Conservation (phyloP, 345 rosid genomes). For the Sonneratia alba region DNA sequence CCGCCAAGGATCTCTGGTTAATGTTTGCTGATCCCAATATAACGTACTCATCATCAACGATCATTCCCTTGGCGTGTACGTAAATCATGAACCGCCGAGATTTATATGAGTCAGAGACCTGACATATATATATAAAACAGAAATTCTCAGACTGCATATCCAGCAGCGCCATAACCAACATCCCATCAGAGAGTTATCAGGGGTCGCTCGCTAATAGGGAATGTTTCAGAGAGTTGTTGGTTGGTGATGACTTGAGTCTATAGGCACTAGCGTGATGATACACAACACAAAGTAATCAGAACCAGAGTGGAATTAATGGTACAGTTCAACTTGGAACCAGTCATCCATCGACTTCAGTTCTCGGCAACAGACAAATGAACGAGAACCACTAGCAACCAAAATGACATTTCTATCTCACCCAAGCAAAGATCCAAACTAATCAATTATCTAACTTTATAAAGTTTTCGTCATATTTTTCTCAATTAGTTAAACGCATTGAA, state of each 20-base stretch:
- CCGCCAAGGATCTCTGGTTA: conserved; percentile 98
- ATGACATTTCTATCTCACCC: too few species aligned
- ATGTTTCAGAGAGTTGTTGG: neutral
- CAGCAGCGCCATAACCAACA: neutral
- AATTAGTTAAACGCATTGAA: too few species aligned
- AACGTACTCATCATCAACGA: conserved; percentile 83
- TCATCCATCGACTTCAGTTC: too few species aligned
- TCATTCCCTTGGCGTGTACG: conserved; percentile 92
- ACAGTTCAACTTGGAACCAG: too few species aligned
- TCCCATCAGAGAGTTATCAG: neutral
- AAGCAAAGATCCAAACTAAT: too few species aligned
- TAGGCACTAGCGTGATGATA: neutral
- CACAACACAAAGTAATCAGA: neutral
- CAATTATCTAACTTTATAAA: too few species aligned
- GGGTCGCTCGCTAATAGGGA: neutral
- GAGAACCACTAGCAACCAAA: too few species aligned
- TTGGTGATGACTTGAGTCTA: too few species aligned
- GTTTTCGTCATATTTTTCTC: too few species aligned
- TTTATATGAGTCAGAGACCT: conserved; percentile 44
- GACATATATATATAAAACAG: neutral
- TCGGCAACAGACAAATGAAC: too few species aligned
- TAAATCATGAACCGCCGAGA: conserved; percentile 71
- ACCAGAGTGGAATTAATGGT: too few species aligned
- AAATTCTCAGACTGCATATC: neutral
- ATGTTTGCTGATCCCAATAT: conserved; percentile 90